Base-by-base conservation (phyloP, 139 green algal species). In the Raphidocelis subcapitata region DNA sequence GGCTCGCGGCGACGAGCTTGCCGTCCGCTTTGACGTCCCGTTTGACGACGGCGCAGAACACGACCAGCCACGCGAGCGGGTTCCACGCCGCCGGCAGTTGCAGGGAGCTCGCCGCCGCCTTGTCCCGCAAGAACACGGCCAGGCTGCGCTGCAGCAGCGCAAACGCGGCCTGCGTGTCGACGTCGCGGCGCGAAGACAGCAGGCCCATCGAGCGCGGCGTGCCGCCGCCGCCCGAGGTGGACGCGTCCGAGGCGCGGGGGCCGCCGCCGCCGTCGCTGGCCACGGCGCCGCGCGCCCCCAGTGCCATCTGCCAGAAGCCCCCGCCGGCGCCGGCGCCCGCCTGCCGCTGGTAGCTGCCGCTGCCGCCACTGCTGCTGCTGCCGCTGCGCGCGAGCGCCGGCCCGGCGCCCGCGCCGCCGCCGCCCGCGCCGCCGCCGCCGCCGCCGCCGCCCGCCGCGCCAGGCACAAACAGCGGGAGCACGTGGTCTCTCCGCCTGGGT, bases 401-500 rank as follows among this genome's bases (percentile, higher is more conserved):
- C 47, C 33, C 35, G n/a, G 47, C 28, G 60, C 24, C 59, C 33
- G 32, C 26, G 44, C 41, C 44, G 47, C 56, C 47, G 56, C 65
- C 57, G 41, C 28, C 29, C 21, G 54, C 31, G 46, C 54, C 55
- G 31, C 41, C 65, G 26, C 28, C 72, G 2, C 41, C 26, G 5
- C 62, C 62, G 16, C 26, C 26, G n/a, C 56, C 36, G 14, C 32
- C 26, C 15, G 62, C 69, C 2, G 63, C 56, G 0, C 69, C 73
- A 65, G 81, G 72, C 57, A 82, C 32, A 56, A 80, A 82, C n/a
- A 93, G 81, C 20, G 82, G 84, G 64, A 93, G 79, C 49, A 84
- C 72, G 28, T 67, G 72, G 29, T 75, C 49, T 36, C 59, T 62
- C 35, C 65, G 72, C 18, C 47, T 23, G 24, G 82, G 84, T 20